Conservation (phyloP, 192 early-diverging fungal species). For the Piromyces finnis region DNA sequence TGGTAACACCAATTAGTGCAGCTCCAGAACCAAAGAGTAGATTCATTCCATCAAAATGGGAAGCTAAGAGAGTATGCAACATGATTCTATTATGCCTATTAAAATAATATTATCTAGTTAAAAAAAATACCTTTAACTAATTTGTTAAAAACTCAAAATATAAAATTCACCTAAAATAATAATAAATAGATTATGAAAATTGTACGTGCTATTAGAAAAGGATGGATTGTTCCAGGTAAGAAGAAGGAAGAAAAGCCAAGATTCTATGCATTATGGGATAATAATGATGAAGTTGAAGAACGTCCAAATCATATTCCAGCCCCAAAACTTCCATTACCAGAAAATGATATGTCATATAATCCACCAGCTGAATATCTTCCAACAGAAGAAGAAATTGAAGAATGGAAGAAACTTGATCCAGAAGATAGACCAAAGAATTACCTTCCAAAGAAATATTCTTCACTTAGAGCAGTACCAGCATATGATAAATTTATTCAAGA, state of each 20-base stretch:
- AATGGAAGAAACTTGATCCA: constrained; percentile 63
- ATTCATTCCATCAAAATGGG: constrained; percentile 87
- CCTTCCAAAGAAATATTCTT: constrained; percentile 42
- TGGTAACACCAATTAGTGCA: constrained; percentile 61
- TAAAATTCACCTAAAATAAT: too few relatives aligned
- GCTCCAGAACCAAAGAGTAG: constrained; percentile 90
- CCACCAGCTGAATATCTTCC: constrained; percentile 87
- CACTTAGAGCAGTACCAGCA: constrained; percentile 67
- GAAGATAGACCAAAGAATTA: constrained; percentile 51
- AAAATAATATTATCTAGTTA: too few relatives aligned
- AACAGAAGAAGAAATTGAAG: constrained; percentile 55
- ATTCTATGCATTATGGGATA: constrained; percentile 78
- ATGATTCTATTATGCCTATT: too few relatives aligned
- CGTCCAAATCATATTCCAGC: constrained; percentile 64
- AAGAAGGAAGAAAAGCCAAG: constrained; percentile 29
- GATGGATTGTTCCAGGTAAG: constrained; percentile 50
- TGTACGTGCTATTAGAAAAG: constrained; percentile 82
- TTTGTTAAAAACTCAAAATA: too few relatives aligned
- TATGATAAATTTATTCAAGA: constrained; percentile 84
- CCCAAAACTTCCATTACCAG: constrained; percentile 72
- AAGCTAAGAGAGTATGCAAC: constrained; percentile 73
- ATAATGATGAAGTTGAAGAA: constrained; percentile 33
- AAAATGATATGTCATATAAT: constrained; percentile 90
- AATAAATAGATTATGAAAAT: constrained; percentile 74
- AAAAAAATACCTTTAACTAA: too few relatives aligned